phyloP scores from a whole-genome alignment of 805 yeast genomes.

The Candida cerambycidarum region DNA sequence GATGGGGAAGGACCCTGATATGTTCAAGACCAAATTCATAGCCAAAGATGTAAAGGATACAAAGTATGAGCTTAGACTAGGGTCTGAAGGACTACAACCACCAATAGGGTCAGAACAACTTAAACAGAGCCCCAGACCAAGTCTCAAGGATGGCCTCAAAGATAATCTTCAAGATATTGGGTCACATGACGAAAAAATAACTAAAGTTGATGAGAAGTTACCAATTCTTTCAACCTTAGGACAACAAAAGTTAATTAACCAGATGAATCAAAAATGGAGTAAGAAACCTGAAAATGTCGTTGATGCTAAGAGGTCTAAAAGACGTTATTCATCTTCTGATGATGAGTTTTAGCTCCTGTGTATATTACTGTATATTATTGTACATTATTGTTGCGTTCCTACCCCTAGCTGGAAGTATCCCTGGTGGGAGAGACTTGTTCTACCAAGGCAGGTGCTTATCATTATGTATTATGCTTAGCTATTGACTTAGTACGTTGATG shows the following conservation, averaged over 20 bases:
- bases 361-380: neutral
- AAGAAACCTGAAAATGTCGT: conserved; percentile 18
- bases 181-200: too few species aligned
- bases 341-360: conserved; percentile 4
- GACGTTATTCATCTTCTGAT: conserved; percentile 12
- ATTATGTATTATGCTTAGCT: neutral
- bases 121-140: neutral
- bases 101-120: neutral
- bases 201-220: conserved; percentile 11
- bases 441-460: too few species aligned
- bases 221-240: conserved; percentile 21
- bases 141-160: neutral
- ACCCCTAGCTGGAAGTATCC: too few species aligned
- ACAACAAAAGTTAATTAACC: conserved; percentile 33
- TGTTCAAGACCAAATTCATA: conserved; percentile 14
- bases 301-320: conserved; percentile 9
- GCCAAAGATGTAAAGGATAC: conserved; percentile 9
- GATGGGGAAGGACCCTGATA: conserved; percentile 16
- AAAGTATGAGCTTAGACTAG: too few species aligned
- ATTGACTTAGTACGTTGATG: neutral
- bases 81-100: too few species aligned
- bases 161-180: neutral
- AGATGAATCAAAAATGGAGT: conserved; percentile 43
- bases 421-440: too few species aligned
- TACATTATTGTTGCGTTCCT: too few species aligned